These are phyloP conservation scores for Austroboletus eburneus DNA, from an alignment of 768 basidiomycete genomes.

Conservation along the genomic window DNA sequence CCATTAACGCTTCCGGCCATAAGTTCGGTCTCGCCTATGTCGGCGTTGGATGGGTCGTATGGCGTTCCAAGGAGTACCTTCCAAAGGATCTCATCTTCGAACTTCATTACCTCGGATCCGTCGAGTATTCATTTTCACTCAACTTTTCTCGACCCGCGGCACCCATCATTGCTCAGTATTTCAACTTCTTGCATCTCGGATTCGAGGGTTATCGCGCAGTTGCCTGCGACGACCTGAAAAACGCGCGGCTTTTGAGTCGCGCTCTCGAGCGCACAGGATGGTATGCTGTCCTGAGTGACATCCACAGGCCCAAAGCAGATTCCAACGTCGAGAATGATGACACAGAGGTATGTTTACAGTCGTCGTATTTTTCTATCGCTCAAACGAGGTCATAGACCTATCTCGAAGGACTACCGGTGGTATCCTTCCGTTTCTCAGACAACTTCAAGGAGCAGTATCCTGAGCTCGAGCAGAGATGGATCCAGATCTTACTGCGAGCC, in stretches of 20 bases:
- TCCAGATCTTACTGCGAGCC: constrained; percentile 45
- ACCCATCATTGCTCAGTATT: constrained; percentile 60
- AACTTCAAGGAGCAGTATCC: constrained; percentile 49
- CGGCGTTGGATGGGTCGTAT: constrained; percentile 64
- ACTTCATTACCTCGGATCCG: constrained; percentile 46
- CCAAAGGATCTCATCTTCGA: constrained; percentile 72
- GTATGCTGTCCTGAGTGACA: constrained; percentile 50
- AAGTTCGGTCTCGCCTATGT: constrained; percentile 57
- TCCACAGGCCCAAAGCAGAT: constrained; percentile 41
- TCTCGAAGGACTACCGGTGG: constrained; percentile 48
- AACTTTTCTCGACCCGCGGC: constrained; percentile 61
- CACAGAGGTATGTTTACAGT: constrained; percentile 44
- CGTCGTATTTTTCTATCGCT: background rate
- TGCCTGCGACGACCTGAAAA: constrained; percentile 47
- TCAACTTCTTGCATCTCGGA: constrained; percentile 60
- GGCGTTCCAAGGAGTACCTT: constrained; percentile 51
- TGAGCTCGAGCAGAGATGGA: constrained; percentile 54
- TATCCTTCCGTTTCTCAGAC: constrained; percentile 54
- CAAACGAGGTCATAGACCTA: constrained; percentile 33
- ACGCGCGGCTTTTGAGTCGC: constrained; percentile 61
- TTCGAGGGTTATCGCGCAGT: constrained; percentile 49
- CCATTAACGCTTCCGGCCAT: constrained; percentile 59
- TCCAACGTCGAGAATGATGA: constrained; percentile 45
- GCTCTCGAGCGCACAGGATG: constrained; percentile 56
- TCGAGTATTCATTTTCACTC: constrained; percentile 74